Base-by-base conservation (phyloP, 805 yeast genomes). In the Spathaspora sp. region DNA sequence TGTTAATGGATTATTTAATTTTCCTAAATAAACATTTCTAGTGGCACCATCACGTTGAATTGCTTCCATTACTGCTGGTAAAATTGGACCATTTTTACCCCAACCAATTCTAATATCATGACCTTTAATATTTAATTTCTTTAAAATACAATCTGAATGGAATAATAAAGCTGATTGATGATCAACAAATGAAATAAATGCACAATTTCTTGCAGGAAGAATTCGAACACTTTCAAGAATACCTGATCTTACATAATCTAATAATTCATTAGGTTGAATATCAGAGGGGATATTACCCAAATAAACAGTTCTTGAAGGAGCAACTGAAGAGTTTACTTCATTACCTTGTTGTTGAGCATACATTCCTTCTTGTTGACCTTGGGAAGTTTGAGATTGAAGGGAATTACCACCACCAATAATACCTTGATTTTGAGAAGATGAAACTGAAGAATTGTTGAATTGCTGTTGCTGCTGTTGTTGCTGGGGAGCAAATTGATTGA, bases 191-290 rank as follows among this genome's bases (percentile, higher is more conserved):
- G 97, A 87, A 42, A 93, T 80, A 64, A 89, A 89, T 2, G 97
- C 97, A 75, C 96, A 91, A 75, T 82, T 83, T 67, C 89, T 91
- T 38, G 86, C 82, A 1, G 94, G 91, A n/a, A 91, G 71, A 52
- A 92, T 79, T 61, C 82, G 80, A 49, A 89, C 83, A 50, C 81
- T 83, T 71, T 92, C 97, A 50, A 92, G 82, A 26, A 89, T 84
- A 31, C 97, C 98, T 31, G 96, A 86, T 59, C 96, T 82, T 29
- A 92, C 97, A 67, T 90, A 96, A 65, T 92, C 92, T 62, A 93
- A 77, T 47, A 94, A 70, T 61, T 89, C 96, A 60, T 87, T 83
- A 5, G 93, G 83, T 17, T 91, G 82, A 52, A 91, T 78, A 54
- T 86, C 87, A n/a, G 78, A 69, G 1, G 98, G 97, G 39, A 93